These are phyloP conservation scores for Tetrapisispora arboricola DNA, from an alignment of 805 yeast species.

Conservation along the genomic window DNA sequence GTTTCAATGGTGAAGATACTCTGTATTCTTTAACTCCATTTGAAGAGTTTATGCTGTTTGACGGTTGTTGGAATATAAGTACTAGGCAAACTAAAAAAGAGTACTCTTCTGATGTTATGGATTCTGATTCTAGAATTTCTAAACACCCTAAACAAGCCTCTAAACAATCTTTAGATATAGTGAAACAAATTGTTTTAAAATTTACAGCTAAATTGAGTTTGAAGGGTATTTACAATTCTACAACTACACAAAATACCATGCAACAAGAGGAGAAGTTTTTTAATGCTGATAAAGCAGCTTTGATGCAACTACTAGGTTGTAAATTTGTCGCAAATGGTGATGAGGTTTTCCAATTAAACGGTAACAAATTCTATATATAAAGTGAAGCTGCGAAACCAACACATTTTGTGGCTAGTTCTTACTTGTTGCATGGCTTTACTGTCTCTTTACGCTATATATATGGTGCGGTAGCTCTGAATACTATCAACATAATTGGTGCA, in stretches of 20 bases:
- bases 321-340: conserved; percentile 10
- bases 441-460: conserved; percentile 13
- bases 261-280: conserved; percentile 17
- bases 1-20: conserved; percentile 19
- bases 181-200: conserved; percentile 12
- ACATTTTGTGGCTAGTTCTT: conserved; percentile 16
- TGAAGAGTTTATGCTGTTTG: conserved; percentile 17
- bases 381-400: conserved; percentile 7
- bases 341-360: conserved; percentile 14
- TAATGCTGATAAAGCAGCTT: conserved; percentile 9
- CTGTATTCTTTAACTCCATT: conserved; percentile 16
- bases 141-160: not conserved
- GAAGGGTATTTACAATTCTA: conserved; percentile 14
- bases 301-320: conserved; percentile 14
- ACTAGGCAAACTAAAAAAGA: conserved; percentile 11
- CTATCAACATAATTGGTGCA: conserved; percentile 13
- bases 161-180: conserved; percentile 4
- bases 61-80: conserved; percentile 18
- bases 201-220: conserved; percentile 11
- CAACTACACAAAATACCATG: conserved; percentile 10
- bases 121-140: not conserved
- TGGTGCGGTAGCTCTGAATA: conserved; percentile 15
- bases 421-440: conserved; percentile 15
- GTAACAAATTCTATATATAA: conserved; percentile 17
- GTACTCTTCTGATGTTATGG: not conserved